phyloP scores from a whole-genome alignment of 495 filamentous ascomycete species.

The Elasticomyces elasticus region DNA sequence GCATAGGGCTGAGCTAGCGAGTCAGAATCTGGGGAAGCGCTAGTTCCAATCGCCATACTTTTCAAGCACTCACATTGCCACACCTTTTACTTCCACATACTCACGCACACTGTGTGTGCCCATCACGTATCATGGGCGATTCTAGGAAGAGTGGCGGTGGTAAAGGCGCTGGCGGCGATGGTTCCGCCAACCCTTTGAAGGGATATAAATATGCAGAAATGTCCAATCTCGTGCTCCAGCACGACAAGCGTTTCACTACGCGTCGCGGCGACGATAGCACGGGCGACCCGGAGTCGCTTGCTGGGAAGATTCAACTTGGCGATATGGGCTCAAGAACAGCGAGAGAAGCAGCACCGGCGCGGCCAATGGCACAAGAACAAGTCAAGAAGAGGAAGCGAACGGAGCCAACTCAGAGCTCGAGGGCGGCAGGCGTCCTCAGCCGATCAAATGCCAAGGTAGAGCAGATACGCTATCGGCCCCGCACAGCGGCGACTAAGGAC shows the following conservation, averaged over 20 bases:
- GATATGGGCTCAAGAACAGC: constrained; percentile 86
- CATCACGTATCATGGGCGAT: constrained; percentile 17
- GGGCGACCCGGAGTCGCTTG: constrained; percentile 93
- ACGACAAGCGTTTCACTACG: constrained; percentile 90
- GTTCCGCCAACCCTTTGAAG: constrained; percentile 81
- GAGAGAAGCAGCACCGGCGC: constrained; percentile 66
- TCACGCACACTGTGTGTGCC: neutral
- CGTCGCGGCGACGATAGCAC: constrained; percentile 88
- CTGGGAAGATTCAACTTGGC: constrained; percentile 79
- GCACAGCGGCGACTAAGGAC: constrained; percentile 83
- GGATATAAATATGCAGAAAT: constrained; percentile 99
- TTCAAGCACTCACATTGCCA: neutral
- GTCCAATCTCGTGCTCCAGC: constrained; percentile 99
- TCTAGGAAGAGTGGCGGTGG: constrained; percentile 9
- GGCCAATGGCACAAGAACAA: constrained; percentile 41
- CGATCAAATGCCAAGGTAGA: constrained; percentile 80
- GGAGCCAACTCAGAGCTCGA: constrained; percentile 53
- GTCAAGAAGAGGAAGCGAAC: constrained; percentile 77
- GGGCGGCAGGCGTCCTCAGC: constrained; percentile 72
- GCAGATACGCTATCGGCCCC: constrained; percentile 74
- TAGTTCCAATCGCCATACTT: too few species aligned
- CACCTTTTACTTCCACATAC: neutral
- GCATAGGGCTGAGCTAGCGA: too few species aligned
- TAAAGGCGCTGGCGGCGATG: constrained; percentile 34
- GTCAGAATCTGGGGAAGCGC: too few species aligned